These are phyloP conservation scores for Kwoniella europaea DNA, from an alignment of 768 basidiomycete species.

Conservation along the genomic window DNA sequence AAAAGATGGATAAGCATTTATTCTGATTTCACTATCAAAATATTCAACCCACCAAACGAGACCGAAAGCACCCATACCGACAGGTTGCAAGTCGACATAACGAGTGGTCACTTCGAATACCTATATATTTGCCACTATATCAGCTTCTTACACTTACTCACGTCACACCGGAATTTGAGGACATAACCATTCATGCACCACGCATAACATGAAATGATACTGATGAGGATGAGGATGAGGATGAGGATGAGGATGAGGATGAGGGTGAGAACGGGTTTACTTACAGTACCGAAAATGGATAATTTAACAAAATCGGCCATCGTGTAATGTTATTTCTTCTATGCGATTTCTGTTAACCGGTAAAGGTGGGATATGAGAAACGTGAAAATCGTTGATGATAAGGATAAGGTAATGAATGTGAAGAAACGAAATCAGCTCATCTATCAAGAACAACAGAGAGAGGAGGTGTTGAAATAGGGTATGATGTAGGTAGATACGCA, in stretches of 20 bases:
- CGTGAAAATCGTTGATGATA: neutral
- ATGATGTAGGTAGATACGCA: neutral
- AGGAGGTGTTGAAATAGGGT: too few relatives aligned
- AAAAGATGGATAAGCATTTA: too few relatives aligned
- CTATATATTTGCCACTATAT: conserved; percentile 30
- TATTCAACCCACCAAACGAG: conserved; percentile 80
- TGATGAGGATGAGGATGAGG: too few relatives aligned
- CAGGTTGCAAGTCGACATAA: conserved; percentile 98
- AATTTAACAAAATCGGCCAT: conserved; percentile 82
- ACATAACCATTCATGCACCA: neutral
- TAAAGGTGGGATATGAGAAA: neutral
- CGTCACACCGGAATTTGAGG: neutral
- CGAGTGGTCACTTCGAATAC: conserved; percentile 84
- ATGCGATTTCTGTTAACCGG: neutral
- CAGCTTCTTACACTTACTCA: neutral
- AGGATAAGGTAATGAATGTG: neutral
- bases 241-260: neutral
- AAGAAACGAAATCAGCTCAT: neutral
- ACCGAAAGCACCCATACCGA: conserved; percentile 99
- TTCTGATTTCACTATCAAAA: neutral
- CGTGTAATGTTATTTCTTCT: neutral
- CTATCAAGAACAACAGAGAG: neutral
- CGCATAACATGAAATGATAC: neutral
- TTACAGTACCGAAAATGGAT: conserved; percentile 94
- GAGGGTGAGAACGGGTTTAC: conserved; percentile 11